phyloP scores from a whole-genome alignment of 2,329 filamentous ascomycete genomes.

The Phaeophleospora eucalypticola region DNA sequence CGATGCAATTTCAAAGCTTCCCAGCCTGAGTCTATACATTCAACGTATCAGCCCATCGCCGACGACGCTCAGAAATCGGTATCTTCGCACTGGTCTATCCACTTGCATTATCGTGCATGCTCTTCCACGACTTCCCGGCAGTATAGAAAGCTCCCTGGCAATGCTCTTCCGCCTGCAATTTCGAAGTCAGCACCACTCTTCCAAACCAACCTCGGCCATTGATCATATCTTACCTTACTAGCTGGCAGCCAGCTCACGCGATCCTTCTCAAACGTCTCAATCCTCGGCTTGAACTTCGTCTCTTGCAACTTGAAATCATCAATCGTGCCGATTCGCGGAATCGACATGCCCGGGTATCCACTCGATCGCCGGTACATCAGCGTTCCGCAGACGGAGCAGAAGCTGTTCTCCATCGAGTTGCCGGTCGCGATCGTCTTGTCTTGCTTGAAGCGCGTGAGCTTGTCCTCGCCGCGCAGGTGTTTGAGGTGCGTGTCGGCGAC shows the following conservation, averaged over 20 bases:
- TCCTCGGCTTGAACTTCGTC: conserved; percentile 51
- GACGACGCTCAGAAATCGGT: no score
- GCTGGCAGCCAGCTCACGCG: conserved; percentile 36
- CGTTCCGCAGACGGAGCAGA: conserved; percentile 57
- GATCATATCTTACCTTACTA: conserved; percentile 1
- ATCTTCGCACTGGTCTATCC: no score
- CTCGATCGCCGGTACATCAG: conserved; percentile 53
- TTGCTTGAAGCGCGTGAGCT: conserved; percentile 47
- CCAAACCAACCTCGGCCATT: not conserved
- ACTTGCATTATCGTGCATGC: conserved; percentile 1
- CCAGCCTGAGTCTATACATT: no score
- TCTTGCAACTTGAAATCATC: conserved; percentile 59
- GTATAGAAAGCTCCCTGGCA: conserved; percentile 15
- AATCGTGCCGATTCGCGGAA: conserved; percentile 57
- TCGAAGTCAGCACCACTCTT: not conserved
- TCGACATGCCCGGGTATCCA: conserved; percentile 43
- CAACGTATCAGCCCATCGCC: no score
- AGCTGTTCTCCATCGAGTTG: conserved; percentile 57
- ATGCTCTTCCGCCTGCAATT: conserved; percentile 6
- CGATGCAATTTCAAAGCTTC: no score
- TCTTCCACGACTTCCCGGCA: conserved; percentile 15
- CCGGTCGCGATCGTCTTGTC: conserved; percentile 45
- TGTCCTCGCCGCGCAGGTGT: conserved; percentile 51
- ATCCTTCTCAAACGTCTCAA: conserved; percentile 51
- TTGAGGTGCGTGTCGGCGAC: conserved; percentile 44